A percentile compares a stretch with the other conserved stretches of the same genome.
These are phyloP conservation scores for Xylaria bambusicola DNA, from an alignment of 495 filamentous ascomycete species.

Conservation along the genomic window DNA sequence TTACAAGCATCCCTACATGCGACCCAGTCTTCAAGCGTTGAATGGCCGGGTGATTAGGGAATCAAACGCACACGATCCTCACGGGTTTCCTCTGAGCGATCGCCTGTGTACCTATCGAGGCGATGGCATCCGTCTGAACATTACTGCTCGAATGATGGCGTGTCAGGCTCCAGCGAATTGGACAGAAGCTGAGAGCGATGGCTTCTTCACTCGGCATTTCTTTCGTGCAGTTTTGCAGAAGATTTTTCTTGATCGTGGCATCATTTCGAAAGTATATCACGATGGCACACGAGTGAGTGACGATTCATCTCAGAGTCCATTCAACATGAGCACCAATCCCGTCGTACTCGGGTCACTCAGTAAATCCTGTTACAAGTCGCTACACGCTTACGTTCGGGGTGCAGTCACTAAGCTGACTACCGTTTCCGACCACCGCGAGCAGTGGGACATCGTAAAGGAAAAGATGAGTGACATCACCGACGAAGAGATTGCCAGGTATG, in stretches of 20 bases:
- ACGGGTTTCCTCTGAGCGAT: constrained; percentile 91
- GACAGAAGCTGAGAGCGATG: constrained; percentile 74
- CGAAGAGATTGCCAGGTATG: constrained; percentile 72
- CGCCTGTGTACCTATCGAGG: constrained; percentile 62
- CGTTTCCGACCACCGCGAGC: constrained; percentile 54
- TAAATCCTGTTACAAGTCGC: constrained; percentile 77
- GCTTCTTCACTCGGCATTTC: constrained; percentile 91
- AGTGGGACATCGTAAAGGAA: constrained; percentile 57
- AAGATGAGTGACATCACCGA: constrained; percentile 67
- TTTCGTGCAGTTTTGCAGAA: constrained; percentile 89
- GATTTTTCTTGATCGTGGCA: constrained; percentile 78
- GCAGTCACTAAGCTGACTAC: constrained; percentile 73
- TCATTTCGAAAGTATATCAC: constrained; percentile 63
- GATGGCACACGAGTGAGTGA: constrained; percentile 35
- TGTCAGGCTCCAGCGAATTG: constrained; percentile 94
- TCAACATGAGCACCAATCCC: constrained; percentile 61
- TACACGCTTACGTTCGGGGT: constrained; percentile 75
- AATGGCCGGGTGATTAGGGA: constrained; percentile 49
- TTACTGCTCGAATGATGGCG: constrained; percentile 96
- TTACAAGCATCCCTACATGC: constrained; percentile 69
- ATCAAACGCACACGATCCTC: constrained; percentile 70
- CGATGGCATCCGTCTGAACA: constrained; percentile 79
- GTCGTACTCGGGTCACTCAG: constrained; percentile 84
- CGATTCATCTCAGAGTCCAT: constrained; percentile 45
- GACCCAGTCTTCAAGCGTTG: constrained; percentile 63